Conservation (phyloP, 1,139 yeast species). For the Yamadazyma blattariae region DNA sequence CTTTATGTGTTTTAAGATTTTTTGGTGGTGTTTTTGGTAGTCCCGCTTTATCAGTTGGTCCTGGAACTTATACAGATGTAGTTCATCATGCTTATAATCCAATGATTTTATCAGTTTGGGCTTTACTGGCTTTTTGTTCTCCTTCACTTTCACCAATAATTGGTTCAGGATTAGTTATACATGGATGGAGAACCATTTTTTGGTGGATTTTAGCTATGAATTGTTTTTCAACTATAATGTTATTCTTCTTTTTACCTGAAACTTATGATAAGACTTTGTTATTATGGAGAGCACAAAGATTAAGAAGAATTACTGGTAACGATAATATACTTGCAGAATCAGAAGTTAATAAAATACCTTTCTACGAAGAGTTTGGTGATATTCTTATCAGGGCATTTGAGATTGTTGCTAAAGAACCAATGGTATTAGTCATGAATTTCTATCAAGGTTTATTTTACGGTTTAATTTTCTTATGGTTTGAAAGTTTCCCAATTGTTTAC, state of each 20-base stretch:
- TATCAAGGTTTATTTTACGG: constrained; percentile 56
- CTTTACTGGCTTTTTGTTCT: constrained; percentile 32
- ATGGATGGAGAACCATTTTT: constrained; percentile 35
- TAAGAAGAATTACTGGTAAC: constrained; percentile 35
- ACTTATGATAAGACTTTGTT: constrained; percentile 31
- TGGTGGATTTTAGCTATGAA: constrained; percentile 27
- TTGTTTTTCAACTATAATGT: not conserved
- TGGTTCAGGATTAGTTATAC: constrained; percentile 25
- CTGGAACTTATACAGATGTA: constrained; percentile 31
- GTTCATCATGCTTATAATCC: constrained; percentile 23
- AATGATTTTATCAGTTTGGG: constrained; percentile 33
- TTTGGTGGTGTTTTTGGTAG: constrained; percentile 34
- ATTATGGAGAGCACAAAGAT: constrained; percentile 32
- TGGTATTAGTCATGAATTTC: constrained; percentile 43
- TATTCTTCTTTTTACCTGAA: constrained; percentile 27
- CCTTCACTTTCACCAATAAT: constrained; percentile 33
- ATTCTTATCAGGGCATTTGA: constrained; percentile 48
- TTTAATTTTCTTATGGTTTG: constrained; percentile 55
- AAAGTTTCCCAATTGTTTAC: constrained; percentile 59
- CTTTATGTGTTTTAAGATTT: constrained; percentile 30
- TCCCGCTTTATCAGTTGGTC: constrained; percentile 37
- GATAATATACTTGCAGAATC: constrained; percentile 26
- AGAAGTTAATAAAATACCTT: constrained; percentile 15
- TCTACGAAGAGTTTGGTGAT: constrained; percentile 17
- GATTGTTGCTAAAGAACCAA: constrained; percentile 41